Percentiles rank a stretch among this genome's conserved stretches.
Conservation (phyloP, 148 eudicot species). For the Rheum nobile region DNA sequence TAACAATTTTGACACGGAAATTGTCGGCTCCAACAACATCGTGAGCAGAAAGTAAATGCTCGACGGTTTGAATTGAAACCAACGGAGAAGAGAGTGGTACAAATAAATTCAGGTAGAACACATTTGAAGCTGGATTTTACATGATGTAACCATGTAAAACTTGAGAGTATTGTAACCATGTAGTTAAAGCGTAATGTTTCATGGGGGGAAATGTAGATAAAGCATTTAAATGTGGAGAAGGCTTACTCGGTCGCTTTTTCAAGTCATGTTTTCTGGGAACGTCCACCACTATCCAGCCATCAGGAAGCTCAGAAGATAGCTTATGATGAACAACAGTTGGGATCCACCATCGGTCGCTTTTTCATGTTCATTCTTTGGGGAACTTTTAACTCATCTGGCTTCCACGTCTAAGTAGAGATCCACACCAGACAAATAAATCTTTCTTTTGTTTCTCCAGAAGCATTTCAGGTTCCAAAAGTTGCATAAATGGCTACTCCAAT, state of each 20-base stretch:
- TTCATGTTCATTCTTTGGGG: background rate
- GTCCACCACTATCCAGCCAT: slow-evolving; percentile 7
- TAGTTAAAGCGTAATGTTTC: background rate
- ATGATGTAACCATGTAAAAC: background rate
- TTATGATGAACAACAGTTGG: slow-evolving; percentile 4
- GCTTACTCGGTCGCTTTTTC: background rate
- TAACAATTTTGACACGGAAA: slow-evolving; percentile 42
- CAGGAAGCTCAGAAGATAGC: slow-evolving; percentile 1
- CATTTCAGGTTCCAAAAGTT: no score
- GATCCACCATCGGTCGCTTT: no score
- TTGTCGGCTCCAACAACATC: slow-evolving; percentile 84
- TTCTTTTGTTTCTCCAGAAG: no score
- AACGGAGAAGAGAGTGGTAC: slow-evolving; percentile 48
- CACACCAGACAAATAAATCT: background rate
- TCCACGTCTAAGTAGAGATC: slow-evolving; percentile 5
- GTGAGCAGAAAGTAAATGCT: slow-evolving; percentile 82
- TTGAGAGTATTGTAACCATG: background rate
- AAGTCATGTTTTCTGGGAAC: slow-evolving; percentile 1
- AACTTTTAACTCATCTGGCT: background rate
- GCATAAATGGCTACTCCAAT: slow-evolving; percentile 90
- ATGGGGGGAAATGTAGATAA: background rate
- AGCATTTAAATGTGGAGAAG: background rate
- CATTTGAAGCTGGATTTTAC: no score
- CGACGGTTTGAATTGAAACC: slow-evolving; percentile 62
- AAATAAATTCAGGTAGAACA: no score